Evolutionary conservation across 805 yeast genomes (phyloP).

Genomic region (Saturnispora sanitii): DNA sequence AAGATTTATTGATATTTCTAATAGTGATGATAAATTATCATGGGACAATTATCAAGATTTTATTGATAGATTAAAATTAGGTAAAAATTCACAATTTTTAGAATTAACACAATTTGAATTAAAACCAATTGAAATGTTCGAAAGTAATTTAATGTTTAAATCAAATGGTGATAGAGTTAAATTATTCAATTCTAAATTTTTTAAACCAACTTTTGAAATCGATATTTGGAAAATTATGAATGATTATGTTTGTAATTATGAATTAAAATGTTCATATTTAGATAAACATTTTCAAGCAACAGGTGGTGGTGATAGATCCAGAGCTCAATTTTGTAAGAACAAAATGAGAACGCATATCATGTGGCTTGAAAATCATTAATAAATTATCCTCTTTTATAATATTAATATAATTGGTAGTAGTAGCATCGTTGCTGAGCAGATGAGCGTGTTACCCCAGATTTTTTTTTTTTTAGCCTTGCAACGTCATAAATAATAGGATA

Average conservation of each 20-base stretch:
- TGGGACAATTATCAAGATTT: constrained; percentile 15
- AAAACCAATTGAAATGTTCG: constrained; percentile 25
- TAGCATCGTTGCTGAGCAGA: not conserved
- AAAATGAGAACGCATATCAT: constrained; percentile 23
- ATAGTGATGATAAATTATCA: constrained; percentile 13
- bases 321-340: constrained; percentile 20
- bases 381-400: no score
- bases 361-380: no score
- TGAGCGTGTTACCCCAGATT: not conserved
- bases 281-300: constrained; percentile 17
- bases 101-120: constrained; percentile 27
- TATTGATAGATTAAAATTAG: constrained; percentile 18
- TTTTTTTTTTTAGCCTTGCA: not conserved
- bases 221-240: constrained; percentile 26
- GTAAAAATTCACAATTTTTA: constrained; percentile 22
- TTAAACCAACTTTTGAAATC: constrained; percentile 18
- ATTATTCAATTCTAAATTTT: constrained; percentile 19
- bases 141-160: constrained; percentile 21
- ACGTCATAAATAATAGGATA: no score
- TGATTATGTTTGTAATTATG: constrained; percentile 24
- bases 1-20: constrained; percentile 17
- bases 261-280: constrained; percentile 21
- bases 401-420: no score
- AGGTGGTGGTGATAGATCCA: no score
- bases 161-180: constrained; percentile 26